These are phyloP conservation scores for Xylariomycetidae sp. DNA, from an alignment of 2,329 filamentous ascomycete genomes.

Conservation along the genomic window DNA sequence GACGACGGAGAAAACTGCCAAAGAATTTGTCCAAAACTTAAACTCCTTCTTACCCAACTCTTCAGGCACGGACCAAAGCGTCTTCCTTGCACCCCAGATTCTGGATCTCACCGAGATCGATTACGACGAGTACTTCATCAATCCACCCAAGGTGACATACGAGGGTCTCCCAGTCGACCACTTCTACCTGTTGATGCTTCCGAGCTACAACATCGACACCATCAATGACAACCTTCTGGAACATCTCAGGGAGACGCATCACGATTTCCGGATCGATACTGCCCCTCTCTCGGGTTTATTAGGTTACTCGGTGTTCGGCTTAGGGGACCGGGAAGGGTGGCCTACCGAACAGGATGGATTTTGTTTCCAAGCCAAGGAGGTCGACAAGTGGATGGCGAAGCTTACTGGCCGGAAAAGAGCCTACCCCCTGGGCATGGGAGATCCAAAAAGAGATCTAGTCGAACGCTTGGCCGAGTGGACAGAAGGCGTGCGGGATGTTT, in stretches of 20 bases:
- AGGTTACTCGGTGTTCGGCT: conserved; percentile 90
- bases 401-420: conserved; percentile 80
- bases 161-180: conserved; percentile 45
- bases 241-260: conserved; percentile 84
- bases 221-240: conserved; percentile 82
- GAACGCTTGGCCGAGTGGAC: conserved; percentile 71
- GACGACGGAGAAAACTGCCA: conserved; percentile 69
- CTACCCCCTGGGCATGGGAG: conserved; percentile 82
- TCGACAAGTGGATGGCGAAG: conserved; percentile 97
- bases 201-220: conserved; percentile 93
- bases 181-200: conserved; percentile 80
- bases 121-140: conserved; percentile 88
- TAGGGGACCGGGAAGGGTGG: conserved; percentile 89
- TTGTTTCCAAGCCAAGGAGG: conserved; percentile 83
- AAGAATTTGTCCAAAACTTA: conserved; percentile 54
- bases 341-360: conserved; percentile 85
- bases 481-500: conserved; percentile 63
- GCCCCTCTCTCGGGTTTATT: conserved; percentile 69
- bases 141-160: conserved; percentile 57
- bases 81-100: conserved; percentile 54
- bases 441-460: conserved; percentile 69
- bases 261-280: conserved; percentile 95
- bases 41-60: conserved; percentile 39
- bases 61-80: conserved; percentile 41
- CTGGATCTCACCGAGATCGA: conserved; percentile 81